Base-by-base conservation (phyloP, 768 basidiomycete species). In the Lactarius quietus region DNA sequence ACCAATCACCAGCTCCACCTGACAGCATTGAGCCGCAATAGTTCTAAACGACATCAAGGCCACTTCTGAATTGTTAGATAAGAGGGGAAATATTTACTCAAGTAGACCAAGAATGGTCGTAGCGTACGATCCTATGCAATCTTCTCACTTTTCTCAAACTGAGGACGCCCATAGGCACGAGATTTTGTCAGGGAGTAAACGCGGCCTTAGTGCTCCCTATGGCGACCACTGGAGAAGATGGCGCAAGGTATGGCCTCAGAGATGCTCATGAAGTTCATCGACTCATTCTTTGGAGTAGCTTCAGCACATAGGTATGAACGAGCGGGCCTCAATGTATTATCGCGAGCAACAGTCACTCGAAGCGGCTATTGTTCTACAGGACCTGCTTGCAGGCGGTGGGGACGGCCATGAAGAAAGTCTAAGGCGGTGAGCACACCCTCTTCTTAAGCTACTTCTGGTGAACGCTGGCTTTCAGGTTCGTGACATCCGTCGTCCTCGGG, bases 21-120 rank as follows among this genome's bases (percentile, higher is more conserved):
- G 26, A 29, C 18, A 31, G 43, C 36, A 39, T 57, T 18, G 55
- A 29, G 6, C 39, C n/a, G 15, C 38, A 23, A 15, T 41, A 67
- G 65, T 67, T 15, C 35, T 69, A 8, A 67, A 63, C 33, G 51
- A 56, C 9, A 31, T 58, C 20, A 43, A 66, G 14, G 41, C 56
- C 1, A 35, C 62, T 10, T 29, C 56, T n/a, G 66, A 67, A 29
- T 45, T 69, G 1, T 59, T 69, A 15, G 67, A 69, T 10, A 63
- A 63, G 41, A 59, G 59, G n/a, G 68, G 65, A 17, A 65, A 69
- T 14, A 67, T 61, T 39, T 67, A 67, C 39, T 67, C 68, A 52
- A 68, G 59, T 26, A 61, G 68, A 26, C 65, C 68, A 18, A 62
- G 65, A 41, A 33, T 59, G 6, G 57, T 69, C 14, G 66, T 54